phyloP scores from a whole-genome alignment of 805 yeast species.

The Ogataea corticis region DNA sequence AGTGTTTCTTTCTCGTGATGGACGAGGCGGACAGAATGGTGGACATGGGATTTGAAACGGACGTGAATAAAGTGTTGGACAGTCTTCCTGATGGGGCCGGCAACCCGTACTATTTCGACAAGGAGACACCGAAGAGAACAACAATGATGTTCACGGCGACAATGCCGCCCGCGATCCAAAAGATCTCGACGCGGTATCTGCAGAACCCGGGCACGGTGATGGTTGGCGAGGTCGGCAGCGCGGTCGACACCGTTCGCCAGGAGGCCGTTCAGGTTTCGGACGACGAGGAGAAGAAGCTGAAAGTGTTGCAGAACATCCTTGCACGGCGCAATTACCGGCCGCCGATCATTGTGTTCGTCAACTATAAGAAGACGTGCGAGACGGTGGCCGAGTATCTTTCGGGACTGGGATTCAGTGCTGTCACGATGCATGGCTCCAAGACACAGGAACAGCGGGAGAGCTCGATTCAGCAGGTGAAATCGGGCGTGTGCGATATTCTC shows the following conservation, averaged over 20 bases:
- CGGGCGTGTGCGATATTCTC: slow-evolving; percentile 57
- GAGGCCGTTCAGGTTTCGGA: slow-evolving; percentile 52
- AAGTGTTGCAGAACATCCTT: slow-evolving; percentile 42
- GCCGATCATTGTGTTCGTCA: slow-evolving; percentile 79
- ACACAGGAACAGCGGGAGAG: slow-evolving; percentile 81
- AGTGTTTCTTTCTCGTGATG: slow-evolving; percentile 68
- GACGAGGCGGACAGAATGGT: slow-evolving; percentile 98
- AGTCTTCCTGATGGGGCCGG: slow-evolving; percentile 50
- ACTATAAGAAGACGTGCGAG: slow-evolving; percentile 75
- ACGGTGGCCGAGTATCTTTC: slow-evolving; percentile 52
- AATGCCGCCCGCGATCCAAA: slow-evolving; percentile 72
- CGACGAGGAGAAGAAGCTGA: slow-evolving; percentile 47
- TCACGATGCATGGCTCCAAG: slow-evolving; percentile 82
- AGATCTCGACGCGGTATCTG: slow-evolving; percentile 63
- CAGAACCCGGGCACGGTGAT: slow-evolving; percentile 60
- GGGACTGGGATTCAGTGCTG: slow-evolving; percentile 48
- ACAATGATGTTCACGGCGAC: slow-evolving; percentile 97
- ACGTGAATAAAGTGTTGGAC: slow-evolving; percentile 60
- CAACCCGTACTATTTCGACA: slow-evolving; percentile 37
- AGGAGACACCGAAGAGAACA: slow-evolving; percentile 43
- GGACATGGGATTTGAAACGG: slow-evolving; percentile 89
- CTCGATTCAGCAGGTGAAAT: slow-evolving; percentile 62
- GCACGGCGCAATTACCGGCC: slow-evolving; percentile 38
- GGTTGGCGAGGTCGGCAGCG: slow-evolving; percentile 67
- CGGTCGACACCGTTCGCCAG: slow-evolving; percentile 71